phyloP scores from a whole-genome alignment of 1,284 basidiomycete species.

The Ceratobasidium sp. region DNA sequence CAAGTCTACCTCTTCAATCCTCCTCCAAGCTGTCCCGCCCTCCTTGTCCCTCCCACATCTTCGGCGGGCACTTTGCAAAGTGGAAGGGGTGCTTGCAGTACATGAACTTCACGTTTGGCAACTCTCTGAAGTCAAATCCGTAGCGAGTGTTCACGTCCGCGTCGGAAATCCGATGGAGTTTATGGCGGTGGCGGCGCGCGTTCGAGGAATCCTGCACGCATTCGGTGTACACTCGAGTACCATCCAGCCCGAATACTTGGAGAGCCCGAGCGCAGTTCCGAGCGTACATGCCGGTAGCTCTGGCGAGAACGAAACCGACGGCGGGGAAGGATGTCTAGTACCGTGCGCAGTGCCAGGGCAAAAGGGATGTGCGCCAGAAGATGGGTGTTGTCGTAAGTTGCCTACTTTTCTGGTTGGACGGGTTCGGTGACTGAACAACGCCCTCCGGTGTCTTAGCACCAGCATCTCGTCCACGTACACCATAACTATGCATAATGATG shows the following conservation, averaged over 20 bases:
- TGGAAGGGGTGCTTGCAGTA: conserved; percentile 88
- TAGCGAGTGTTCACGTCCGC: conserved; percentile 95
- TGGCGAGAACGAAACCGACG: neutral
- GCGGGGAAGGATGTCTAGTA: conserved; percentile 50
- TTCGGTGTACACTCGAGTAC: conserved; percentile 95
- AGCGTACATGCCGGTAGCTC: conserved; percentile 1
- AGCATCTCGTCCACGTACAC: conserved; percentile 2
- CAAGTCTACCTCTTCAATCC: conserved; percentile 92
- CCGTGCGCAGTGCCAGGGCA: conserved; percentile 35
- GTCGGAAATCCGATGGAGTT: conserved; percentile 75
- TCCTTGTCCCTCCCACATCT: conserved; percentile 90
- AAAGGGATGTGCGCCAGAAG: conserved; percentile 53
- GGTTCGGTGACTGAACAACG: neutral
- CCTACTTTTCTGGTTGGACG: neutral
- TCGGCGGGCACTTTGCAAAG: conserved; percentile 75
- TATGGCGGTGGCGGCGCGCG: conserved; percentile 87
- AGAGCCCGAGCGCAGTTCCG: conserved; percentile 9
- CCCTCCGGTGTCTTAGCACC: neutral
- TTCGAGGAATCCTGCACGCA: conserved; percentile 82
- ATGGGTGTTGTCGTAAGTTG: conserved; percentile 81
- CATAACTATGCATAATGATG: neutral
- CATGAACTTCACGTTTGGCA: conserved; percentile 99
- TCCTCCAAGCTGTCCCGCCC: conserved; percentile 95
- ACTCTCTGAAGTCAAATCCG: conserved; percentile 84
- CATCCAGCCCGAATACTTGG: conserved; percentile 76